Conservation (phyloP, 163 green algal genomes). For the Prototheca wickerhamii region DNA sequence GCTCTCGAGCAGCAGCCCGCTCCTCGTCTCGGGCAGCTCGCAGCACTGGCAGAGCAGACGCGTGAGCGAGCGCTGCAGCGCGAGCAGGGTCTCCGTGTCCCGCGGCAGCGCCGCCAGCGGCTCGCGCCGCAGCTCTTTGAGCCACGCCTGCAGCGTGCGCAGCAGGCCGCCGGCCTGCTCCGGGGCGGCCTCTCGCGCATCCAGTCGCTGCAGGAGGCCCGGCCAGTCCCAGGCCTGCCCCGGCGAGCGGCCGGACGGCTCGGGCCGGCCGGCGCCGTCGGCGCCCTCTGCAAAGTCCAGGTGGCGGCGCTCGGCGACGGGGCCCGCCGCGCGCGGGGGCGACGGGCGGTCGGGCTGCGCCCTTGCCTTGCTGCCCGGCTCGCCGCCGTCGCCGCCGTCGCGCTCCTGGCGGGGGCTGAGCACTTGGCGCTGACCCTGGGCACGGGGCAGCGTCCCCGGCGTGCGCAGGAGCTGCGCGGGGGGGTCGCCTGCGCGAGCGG, state of each 20-base stretch:
- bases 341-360: too few species aligned
- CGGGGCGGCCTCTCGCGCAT: too few species aligned
- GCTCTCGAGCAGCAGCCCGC: too few species aligned
- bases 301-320: neutral
- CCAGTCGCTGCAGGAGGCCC: neutral
- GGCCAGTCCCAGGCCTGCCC: too few species aligned
- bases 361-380: neutral
- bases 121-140: slow-evolving; percentile 20
- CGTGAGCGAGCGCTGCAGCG: too few species aligned
- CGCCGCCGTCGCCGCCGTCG: neutral
- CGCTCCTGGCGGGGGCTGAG: neutral
- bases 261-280: too few species aligned
- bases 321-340: too few species aligned
- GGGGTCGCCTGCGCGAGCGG: too few species aligned
- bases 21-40: too few species aligned
- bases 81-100: neutral
- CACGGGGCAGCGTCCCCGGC: too few species aligned
- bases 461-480: too few species aligned
- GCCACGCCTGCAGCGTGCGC: neutral
- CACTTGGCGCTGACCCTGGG: neutral
- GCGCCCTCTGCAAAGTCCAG: neutral
- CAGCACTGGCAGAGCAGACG: too few species aligned
- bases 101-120: slow-evolving; percentile 7
- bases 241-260: neutral
- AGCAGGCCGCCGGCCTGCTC: neutral